Evolutionary conservation across 202 grass and related monocot genomes (phyloP).

Genomic region (Elaeis oleifera): DNA sequence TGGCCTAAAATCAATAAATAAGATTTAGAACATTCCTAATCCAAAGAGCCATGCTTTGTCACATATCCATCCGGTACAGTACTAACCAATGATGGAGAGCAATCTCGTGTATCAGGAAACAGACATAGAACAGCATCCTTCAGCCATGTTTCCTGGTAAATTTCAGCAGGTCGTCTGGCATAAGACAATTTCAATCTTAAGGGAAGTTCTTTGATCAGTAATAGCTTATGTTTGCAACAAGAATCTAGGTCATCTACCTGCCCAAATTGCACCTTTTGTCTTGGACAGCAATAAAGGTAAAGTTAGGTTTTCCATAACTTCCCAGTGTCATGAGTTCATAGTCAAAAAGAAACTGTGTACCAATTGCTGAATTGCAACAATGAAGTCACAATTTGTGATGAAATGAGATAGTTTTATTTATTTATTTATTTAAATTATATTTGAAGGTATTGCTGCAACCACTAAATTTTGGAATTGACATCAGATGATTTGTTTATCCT

Average conservation of each 20-base stretch:
- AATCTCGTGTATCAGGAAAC: slow-evolving; percentile 82
- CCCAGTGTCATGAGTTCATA: too few relatives aligned
- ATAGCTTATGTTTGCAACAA: slow-evolving; percentile 1
- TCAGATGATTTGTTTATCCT: too few relatives aligned
- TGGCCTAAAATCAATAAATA: slow-evolving; percentile 40
- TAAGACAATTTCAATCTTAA: slow-evolving; percentile 38
- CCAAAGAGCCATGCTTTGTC: background rate
- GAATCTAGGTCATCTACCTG: background rate
- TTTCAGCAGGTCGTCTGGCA: slow-evolving; percentile 27
- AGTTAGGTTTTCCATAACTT: too few relatives aligned
- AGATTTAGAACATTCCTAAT: slow-evolving; percentile 18
- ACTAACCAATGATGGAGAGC: slow-evolving; percentile 67
- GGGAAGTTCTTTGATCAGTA: slow-evolving; percentile 14
- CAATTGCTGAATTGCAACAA: too few relatives aligned
- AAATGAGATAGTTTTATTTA: too few relatives aligned
- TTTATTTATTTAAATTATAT: too few relatives aligned
- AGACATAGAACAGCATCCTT: slow-evolving; percentile 63
- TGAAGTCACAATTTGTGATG: too few relatives aligned
- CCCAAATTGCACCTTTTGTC: background rate
- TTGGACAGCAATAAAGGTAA: background rate
- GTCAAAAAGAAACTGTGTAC: too few relatives aligned
- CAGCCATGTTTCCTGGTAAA: slow-evolving; percentile 87
- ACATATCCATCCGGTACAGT: slow-evolving; percentile 20
- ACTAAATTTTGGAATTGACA: too few relatives aligned
- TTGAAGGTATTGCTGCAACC: too few relatives aligned